These are phyloP conservation scores for Macadamia integrifolia DNA, from an alignment of 164 flowering plant species.

Conservation along the genomic window DNA sequence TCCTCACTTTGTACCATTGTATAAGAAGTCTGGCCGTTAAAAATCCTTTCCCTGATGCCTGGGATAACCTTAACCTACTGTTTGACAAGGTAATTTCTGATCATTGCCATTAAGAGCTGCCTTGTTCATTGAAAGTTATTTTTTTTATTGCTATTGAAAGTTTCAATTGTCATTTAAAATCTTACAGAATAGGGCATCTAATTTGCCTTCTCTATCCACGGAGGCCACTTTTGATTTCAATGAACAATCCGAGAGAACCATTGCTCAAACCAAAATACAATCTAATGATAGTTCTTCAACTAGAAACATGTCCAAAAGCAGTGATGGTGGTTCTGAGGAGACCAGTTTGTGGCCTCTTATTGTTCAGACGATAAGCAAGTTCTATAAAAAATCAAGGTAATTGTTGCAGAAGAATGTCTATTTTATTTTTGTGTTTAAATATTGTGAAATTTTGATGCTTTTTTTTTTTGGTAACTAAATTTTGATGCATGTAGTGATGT, in stretches of 20 bases:
- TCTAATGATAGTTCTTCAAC: constrained; percentile 13
- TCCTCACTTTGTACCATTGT: constrained; percentile 77
- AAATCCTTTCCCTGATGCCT: constrained; percentile 87
- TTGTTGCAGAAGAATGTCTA: constrained; percentile 4
- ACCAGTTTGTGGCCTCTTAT: constrained; percentile 48
- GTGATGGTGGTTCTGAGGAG: constrained; percentile 14
- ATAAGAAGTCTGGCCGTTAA: constrained; percentile 73
- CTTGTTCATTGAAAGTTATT: neutral
- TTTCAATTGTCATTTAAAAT: constrained; percentile 9
- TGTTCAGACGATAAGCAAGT: constrained; percentile 54
- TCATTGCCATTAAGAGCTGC: neutral
- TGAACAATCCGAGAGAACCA: constrained; percentile 41
- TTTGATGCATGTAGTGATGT: neutral
- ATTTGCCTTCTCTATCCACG: constrained; percentile 27
- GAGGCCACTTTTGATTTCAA: constrained; percentile 43
- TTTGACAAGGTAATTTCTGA: constrained; percentile 57
- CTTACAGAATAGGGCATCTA: constrained; percentile 59
- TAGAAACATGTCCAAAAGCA: constrained; percentile 3
- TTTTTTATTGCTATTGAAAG: neutral
- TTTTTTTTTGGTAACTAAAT: neutral
- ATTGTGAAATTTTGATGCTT: neutral
- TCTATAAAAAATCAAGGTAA: constrained; percentile 57
- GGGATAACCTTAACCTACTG: constrained; percentile 61
- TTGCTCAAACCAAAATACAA: constrained; percentile 5
- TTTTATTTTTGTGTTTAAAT: neutral